Percentiles rank a stretch among this genome's conserved stretches.
Conservation (phyloP, 306 rosid genomes). For the Cyclanthera cordifolia region DNA sequence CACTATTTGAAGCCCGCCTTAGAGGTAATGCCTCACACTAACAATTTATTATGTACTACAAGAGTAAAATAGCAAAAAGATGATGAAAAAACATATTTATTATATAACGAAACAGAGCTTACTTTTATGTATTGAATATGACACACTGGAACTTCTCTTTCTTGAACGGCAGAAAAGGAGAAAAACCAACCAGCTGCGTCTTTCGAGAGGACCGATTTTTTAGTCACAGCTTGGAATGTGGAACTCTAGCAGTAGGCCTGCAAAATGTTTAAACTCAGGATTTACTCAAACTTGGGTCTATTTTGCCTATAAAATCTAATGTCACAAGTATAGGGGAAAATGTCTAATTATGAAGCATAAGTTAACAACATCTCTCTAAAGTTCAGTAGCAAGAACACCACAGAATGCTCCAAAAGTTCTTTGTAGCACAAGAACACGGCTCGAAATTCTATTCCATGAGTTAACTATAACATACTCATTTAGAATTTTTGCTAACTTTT, state of each 20-base stretch:
- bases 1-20: no score
- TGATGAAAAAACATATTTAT: neutral
- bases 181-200: neutral
- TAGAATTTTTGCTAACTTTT: neutral
- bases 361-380: neutral
- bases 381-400: neutral
- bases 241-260: conserved; percentile 1
- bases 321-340: neutral
- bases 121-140: neutral
- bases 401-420: neutral
- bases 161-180: neutral
- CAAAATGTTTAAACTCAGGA: neutral
- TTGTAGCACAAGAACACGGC: neutral
- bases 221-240: conserved; percentile 5
- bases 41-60: no score
- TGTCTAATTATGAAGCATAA: neutral
- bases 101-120: neutral
- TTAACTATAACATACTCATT: neutral
- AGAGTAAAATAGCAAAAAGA: neutral
- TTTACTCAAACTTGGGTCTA: neutral
- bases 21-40: no score
- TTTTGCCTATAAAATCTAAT: neutral
- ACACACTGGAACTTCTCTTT: neutral
- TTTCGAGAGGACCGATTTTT: neutral
- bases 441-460: neutral